Evolutionary conservation across 345 rosid genomes (phyloP), one percentile per base, ranked within the genome.

Genomic region (Eucalyptus leucophloia): DNA sequence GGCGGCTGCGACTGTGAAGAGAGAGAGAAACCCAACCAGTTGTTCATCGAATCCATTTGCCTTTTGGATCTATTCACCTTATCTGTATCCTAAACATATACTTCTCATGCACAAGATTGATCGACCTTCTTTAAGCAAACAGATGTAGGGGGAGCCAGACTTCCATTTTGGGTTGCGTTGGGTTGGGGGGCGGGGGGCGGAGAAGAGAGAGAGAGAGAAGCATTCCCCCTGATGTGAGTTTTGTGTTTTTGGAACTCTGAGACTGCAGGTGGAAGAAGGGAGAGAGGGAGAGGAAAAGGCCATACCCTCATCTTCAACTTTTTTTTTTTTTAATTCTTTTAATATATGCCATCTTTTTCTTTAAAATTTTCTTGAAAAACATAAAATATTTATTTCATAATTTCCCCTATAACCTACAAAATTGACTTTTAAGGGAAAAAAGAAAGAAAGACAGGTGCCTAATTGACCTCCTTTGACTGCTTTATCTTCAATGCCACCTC

Each of bases 11-110:
- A 77, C 83, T 77, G 47, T 11, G 83, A 77, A 77, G 99, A 96
- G 40, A 94, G 97, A 91, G 99, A 96, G 90, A 96, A 97, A 8
- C 95, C 97, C 88, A 97, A 90, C 98, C 97, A 97, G 92, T 96
- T 95, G 89, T 95, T 95, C 94, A 95, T 95, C 62, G 93, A 91
- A 58, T 89, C 93, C 94, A 93, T 92, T 80, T 87, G 80, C 34
- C 72, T 62, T 49, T 87, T 77, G 72, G 58, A 49, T 87, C 54
- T 87, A 40, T 87, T 47, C 44, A 18, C 81, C 81, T 69, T 69
- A 12, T 69, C 13, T 69, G 44, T 69, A 34, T 18, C 81, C 81
- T 16, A 18, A 69, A 69, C 81, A 69, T 34, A 9, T 69, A 69
- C 44, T 69, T 34, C 81, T 69, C 81, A 69, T 69, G 44, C 81